Percentiles rank a stretch among this genome's conserved stretches.
Evolutionary conservation across 139 green algal genomes (phyloP).

Genomic region (Coelastrella sp.): DNA sequence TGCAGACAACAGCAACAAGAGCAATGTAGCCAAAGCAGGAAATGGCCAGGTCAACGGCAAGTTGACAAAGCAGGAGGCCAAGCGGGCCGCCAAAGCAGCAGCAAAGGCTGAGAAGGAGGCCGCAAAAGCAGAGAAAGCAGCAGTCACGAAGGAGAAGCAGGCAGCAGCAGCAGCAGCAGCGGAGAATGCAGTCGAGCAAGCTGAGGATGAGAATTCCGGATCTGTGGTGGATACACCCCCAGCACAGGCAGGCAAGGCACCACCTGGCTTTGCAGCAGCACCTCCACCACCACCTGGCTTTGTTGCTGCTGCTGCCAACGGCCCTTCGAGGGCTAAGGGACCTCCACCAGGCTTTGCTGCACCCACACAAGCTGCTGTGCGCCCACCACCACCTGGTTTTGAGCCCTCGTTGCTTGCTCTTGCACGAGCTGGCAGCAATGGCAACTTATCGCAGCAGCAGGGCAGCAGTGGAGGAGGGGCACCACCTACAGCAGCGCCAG

Average conservation of each 20-base stretch:
- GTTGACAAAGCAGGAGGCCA: conserved; percentile 13
- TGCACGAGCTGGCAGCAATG: not conserved
- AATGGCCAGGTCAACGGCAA: conserved; percentile 18
- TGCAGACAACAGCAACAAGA: conserved; percentile 16
- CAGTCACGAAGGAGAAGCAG: conserved; percentile 15
- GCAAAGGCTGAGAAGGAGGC: not conserved
- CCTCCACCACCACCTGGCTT: not conserved
- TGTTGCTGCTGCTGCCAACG: not conserved
- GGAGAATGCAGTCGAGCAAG: not conserved
- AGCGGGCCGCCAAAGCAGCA: conserved; percentile 25
- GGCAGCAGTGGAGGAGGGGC: not conserved
- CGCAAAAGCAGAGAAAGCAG: not conserved
- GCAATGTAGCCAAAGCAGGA: not conserved
- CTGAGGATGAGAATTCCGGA: not conserved
- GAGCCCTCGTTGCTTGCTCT: conserved; percentile 32
- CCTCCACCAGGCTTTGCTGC: conserved; percentile 34
- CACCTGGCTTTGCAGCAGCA: not conserved
- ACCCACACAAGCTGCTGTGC: not conserved
- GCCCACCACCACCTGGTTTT: not conserved
- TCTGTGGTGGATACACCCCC: not conserved
- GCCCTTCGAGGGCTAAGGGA: not conserved
- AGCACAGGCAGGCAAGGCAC: not conserved
- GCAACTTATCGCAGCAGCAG: not conserved
- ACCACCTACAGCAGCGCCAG: not conserved
- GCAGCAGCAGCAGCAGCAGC: conserved; percentile 9